Base-by-base conservation (phyloP, 2,329 filamentous ascomycete genomes). In the Cercospora janseana region DNA sequence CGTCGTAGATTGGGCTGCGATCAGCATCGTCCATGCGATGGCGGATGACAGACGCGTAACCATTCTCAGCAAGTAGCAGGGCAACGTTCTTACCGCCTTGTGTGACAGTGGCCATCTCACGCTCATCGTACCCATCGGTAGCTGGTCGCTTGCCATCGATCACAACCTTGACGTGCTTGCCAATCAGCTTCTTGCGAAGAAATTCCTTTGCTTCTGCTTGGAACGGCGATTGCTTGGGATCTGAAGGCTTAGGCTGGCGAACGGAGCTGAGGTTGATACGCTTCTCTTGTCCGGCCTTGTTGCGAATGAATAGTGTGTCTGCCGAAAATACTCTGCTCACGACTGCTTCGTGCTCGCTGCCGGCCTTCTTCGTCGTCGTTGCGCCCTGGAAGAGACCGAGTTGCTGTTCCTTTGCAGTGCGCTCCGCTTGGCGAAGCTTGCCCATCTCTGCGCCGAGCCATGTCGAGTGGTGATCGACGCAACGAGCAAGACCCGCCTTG, bases 11-110 rank as follows among this genome's bases (percentile, higher is more conserved):
- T 13, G 91, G 85, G 41, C 91, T 92, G 46, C 93, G 82, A 70
- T 98, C 93, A 3, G 88, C 88, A 66, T 98, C 93, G 64, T 97
- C 92, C 71, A 92, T 88, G 58, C 91, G 83, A 73, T 98, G 93
- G 55, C 93, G 85, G 64, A 98, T 94, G 6, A 98, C 93, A 0
- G 91, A 92, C 18, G 86, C 88, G 75, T 91, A 95, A 23, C 93
- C 93, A 59, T 87, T 88, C 72, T 96, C 88, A n/a, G 97, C 89
- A 29, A 97, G 76, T 45, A 81, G 69, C 29, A 97, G 72, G 54
- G 86, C 90, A 56, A 97, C 77, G 67, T 97, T 97, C 72, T 91
- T 93, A 71, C 85, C 86, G 67, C 87, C 88, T 45, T 86, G 78
- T 1, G 82, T 85, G 35, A 98, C 80, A 1, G 92, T 96, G 32